These are phyloP conservation scores for Astragalus membranaceus DNA, from an alignment of 306 rosid genomes.

Conservation along the genomic window DNA sequence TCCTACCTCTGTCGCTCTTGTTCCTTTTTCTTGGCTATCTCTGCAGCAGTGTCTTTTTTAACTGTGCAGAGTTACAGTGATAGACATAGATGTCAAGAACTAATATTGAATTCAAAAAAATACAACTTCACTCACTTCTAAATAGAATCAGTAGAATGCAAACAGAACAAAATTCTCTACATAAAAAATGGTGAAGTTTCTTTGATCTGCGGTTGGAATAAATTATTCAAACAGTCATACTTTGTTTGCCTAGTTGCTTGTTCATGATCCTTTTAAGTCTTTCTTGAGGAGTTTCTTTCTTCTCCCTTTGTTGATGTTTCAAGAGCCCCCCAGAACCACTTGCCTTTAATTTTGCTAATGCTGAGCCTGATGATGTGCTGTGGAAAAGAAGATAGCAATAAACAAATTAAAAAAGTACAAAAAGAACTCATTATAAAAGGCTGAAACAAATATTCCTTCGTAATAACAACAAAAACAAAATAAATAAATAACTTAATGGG, in stretches of 20 bases:
- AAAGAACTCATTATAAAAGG: background rate
- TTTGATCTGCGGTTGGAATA: too few species aligned
- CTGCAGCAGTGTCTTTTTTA: conserved; percentile 93
- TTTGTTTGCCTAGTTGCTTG: too few species aligned
- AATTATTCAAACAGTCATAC: too few species aligned
- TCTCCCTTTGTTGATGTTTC: conserved; percentile 74
- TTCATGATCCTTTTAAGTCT: too few species aligned
- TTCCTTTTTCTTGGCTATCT: conserved; percentile 80
- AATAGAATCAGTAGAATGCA: too few species aligned
- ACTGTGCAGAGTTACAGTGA: conserved; percentile 44
- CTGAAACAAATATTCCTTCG: too few species aligned
- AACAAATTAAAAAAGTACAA: background rate
- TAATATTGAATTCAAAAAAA: background rate
- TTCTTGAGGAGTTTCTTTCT: conserved; percentile 99
- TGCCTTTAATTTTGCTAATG: conserved; percentile 71
- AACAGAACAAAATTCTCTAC: too few species aligned
- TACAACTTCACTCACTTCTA: background rate
- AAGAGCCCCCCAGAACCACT: conserved; percentile 66
- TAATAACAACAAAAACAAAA: too few species aligned
- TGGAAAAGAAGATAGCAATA: conserved; percentile 7
- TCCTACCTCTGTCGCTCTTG: conserved; percentile 92
- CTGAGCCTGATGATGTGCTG: conserved; percentile 68
- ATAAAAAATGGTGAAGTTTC: too few species aligned
- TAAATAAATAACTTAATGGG: too few species aligned
- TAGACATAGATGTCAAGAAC: background rate